Conservation (phyloP, 768 basidiomycete genomes). For the Piloderma croceum region DNA sequence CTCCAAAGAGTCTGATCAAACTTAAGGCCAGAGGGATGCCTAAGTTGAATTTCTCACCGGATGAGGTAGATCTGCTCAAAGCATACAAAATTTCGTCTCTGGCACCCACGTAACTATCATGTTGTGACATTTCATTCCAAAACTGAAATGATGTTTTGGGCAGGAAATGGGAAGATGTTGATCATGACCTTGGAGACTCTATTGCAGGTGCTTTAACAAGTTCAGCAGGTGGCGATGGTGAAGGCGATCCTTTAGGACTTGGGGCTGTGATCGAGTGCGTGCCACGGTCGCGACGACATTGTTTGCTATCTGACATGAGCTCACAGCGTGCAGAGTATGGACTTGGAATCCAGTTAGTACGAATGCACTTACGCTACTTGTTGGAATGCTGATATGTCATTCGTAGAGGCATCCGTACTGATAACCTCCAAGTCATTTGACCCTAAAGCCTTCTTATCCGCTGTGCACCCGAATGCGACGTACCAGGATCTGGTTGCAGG, state of each 20-base stretch:
- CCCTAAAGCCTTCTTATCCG: slow-evolving; percentile 87
- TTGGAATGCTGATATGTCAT: slow-evolving; percentile 9
- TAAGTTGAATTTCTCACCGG: slow-evolving; percentile 62
- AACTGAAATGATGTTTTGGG: slow-evolving; percentile 6
- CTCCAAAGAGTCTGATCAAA: no score
- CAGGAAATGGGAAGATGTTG: slow-evolving; percentile 87
- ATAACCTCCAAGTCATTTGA: slow-evolving; percentile 94
- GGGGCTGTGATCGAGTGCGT: slow-evolving; percentile 59
- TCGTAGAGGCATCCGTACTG: slow-evolving; percentile 69
- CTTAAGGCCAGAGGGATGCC: no score
- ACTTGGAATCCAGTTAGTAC: slow-evolving; percentile 73
- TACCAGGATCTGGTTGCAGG: slow-evolving; percentile 86
- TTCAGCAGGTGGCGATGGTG: slow-evolving; percentile 46
- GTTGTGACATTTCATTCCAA: slow-evolving; percentile 3
- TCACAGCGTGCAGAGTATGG: slow-evolving; percentile 57
- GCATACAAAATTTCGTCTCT: slow-evolving; percentile 80
- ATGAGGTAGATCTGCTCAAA: slow-evolving; percentile 81
- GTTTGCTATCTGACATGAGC: not conserved
- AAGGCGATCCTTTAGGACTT: slow-evolving; percentile 76
- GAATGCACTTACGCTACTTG: slow-evolving; percentile 10
- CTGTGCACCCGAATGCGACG: slow-evolving; percentile 90
- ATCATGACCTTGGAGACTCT: slow-evolving; percentile 77
- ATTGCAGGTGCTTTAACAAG: slow-evolving; percentile 65
- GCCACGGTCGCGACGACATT: slow-evolving; percentile 2
- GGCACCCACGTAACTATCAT: slow-evolving; percentile 54